These are phyloP conservation scores for Candida golubevii DNA, from an alignment of 805 yeast genomes.

Conservation along the genomic window DNA sequence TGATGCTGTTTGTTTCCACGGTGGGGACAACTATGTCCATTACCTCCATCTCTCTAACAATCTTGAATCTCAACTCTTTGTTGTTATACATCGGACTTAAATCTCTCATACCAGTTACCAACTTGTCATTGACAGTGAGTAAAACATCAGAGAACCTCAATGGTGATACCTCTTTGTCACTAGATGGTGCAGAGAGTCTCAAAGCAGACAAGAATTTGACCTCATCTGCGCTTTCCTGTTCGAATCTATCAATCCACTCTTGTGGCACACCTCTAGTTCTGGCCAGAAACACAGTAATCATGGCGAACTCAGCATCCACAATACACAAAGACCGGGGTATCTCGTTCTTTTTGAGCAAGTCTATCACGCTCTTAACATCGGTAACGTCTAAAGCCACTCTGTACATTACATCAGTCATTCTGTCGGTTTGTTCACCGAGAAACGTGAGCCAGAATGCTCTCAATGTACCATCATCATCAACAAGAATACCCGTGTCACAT, in stretches of 20 bases:
- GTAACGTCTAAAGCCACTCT: slow-evolving; percentile 75
- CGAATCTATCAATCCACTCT: slow-evolving; percentile 70
- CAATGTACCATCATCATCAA: slow-evolving; percentile 72
- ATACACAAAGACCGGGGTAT: slow-evolving; percentile 54
- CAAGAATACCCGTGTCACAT: slow-evolving; percentile 75
- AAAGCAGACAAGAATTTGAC: slow-evolving; percentile 69
- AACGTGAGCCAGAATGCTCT: slow-evolving; percentile 84
- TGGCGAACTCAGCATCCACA: slow-evolving; percentile 73
- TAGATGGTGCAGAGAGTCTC: slow-evolving; percentile 53
- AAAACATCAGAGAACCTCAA: slow-evolving; percentile 71
- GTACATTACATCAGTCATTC: slow-evolving; percentile 53
- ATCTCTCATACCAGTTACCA: slow-evolving; percentile 66
- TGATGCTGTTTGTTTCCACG: slow-evolving; percentile 49
- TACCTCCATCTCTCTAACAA: slow-evolving; percentile 69
- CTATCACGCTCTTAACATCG: slow-evolving; percentile 56
- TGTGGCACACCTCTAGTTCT: slow-evolving; percentile 86
- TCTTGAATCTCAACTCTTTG: slow-evolving; percentile 48
- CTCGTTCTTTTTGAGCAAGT: slow-evolving; percentile 45
- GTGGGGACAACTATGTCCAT: slow-evolving; percentile 61
- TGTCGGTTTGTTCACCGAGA: slow-evolving; percentile 66
- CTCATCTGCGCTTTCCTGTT: slow-evolving; percentile 57
- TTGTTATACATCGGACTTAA: slow-evolving; percentile 47
- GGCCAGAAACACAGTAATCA: slow-evolving; percentile 67
- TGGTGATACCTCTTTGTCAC: slow-evolving; percentile 26
- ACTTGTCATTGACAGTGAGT: slow-evolving; percentile 59